Base-by-base conservation (phyloP, 1,284 basidiomycete genomes). In the Schizophyllum amplum region DNA sequence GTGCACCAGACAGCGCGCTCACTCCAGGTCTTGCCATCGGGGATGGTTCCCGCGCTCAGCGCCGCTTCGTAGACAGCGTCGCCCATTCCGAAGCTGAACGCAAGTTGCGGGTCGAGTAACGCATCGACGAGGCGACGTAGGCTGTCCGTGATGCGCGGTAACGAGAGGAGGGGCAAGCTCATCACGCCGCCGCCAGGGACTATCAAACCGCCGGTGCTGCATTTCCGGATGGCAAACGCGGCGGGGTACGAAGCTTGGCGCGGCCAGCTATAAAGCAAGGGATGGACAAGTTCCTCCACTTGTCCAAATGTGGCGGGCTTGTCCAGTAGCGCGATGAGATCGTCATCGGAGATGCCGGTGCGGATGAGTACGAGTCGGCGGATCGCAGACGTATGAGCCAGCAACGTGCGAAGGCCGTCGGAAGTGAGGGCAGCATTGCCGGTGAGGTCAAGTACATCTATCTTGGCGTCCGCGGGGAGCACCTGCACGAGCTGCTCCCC, bases 281-380 rank as follows among this genome's bases (percentile, higher is more conserved):
- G 64, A 26, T 72, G 70, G 21, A 69, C 54, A 51, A 72, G 58
- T 9, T 65, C 65, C 24, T 69, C 66, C 11, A 73, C 25, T 21
- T 52, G 49, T 25, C 59, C 54, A 56, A 70, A 69, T 1, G 68
- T 61, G n/a, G 59, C 23, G 0, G 69, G 66, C 5, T 66, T 26
- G 11, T 57, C 33, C 5, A 70, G 42, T 5, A 72, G 61, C 7
- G 56, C 20, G 24, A 54, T 51, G 17, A 72, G 54, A 6, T 68
- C 64, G 1, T 58, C 57, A 13, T 61, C 55, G 24, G 61, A 46
- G 42, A 73, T 61, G 4, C 58, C 54, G 6, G 66, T 62, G 15
- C 59, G 64, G 21, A 72, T 58, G 42, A 72, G 54, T 15, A 66
- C 52, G 1, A 72, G 63, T 7, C 67, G 66, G 24, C 59, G 62